These are phyloP conservation scores for Chaetomium olivaceum DNA, from an alignment of 2,329 filamentous ascomycete genomes.

Conservation along the genomic window DNA sequence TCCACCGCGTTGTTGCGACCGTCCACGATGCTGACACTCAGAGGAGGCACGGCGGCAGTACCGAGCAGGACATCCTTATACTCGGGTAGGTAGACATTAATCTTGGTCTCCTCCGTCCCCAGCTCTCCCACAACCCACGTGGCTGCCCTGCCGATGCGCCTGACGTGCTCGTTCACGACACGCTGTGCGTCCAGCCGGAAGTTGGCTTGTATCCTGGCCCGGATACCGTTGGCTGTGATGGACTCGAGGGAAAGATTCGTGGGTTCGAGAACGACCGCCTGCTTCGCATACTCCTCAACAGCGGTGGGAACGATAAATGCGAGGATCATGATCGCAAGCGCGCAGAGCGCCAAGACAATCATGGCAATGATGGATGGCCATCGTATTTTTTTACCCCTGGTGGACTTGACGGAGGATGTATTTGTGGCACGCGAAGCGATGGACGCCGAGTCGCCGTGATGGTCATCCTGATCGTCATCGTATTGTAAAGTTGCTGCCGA, in stretches of 20 bases:
- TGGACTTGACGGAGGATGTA: constrained; percentile 30
- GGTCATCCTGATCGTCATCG: constrained; percentile 41
- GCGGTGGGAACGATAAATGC: constrained; percentile 80
- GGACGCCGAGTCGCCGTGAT: constrained; percentile 37
- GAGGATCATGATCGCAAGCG: constrained; percentile 70
- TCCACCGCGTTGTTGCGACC: constrained; percentile 76
- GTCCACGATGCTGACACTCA: constrained; percentile 76
- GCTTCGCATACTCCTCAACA: constrained; percentile 81
- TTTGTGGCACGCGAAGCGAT: constrained; percentile 33
- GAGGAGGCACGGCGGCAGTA: constrained; percentile 70
- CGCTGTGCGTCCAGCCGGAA: constrained; percentile 77
- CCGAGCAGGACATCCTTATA: constrained; percentile 78
- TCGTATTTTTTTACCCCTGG: constrained; percentile 49
- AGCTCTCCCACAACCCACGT: constrained; percentile 80
- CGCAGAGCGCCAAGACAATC: constrained; percentile 59
- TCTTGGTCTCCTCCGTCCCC: constrained; percentile 69
- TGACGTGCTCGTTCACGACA: constrained; percentile 69
- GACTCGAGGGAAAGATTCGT: constrained; percentile 82
- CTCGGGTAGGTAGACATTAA: constrained; percentile 79
- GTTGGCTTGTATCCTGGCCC: constrained; percentile 76
- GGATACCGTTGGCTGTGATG: constrained; percentile 76
- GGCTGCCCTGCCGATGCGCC: constrained; percentile 72
- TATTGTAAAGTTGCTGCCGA: constrained; percentile 42
- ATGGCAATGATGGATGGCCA: constrained; percentile 83
- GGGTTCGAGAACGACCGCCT: constrained; percentile 79